Base-by-base conservation (phyloP, 805 yeast genomes). In the Zygoascus bituminiphila region DNA sequence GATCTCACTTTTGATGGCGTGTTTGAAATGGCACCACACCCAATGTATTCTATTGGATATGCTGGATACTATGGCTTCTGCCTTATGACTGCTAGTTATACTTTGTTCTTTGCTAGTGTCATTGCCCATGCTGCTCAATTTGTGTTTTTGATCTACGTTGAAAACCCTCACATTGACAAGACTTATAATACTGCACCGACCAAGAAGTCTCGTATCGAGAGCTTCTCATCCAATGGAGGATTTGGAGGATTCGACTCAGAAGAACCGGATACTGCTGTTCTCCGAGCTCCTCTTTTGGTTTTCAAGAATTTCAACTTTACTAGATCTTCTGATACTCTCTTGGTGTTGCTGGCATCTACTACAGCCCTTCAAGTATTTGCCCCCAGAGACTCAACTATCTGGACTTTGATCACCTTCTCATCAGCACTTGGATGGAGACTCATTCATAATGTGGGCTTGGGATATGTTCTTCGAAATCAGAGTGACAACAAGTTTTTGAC, bases 1-100 rank as follows among this genome's bases (percentile, higher is more conserved):
- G 82, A 82, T 50, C 73, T 86, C 57, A 82, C 85, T 25, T 86
- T 86, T 65, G 95, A 87, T 62, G 95, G 95, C 38, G 93, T 86
- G 8, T 86, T 85, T 63, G 91, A 86, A 64, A 75, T 86, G 74
- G 86, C 88, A 14, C 95, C 95, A 17, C 95, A 86, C 61, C 95
- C 95, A 46, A 86, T 86, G 95, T 86, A 86, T 63, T 84, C 94
- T 0, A 82, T 87, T 49, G 95, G 95, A 6, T 86, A 86, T 60
- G 77, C 86, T 47, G 95, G 95, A 1, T 86, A 84, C 66, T 86
- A 86, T 60, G 95, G 95, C 0, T 77, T 84, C 59, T 88, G 91
- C 0, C 69, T 86, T 54, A 81, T 86, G 57, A 73, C 89, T 4
- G 81, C 84, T 54, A 81, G 87, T 21, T 84, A 84, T 58, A 74